Conservation (phyloP, 169 alveolate species). For the Plasmodium malariae region DNA sequence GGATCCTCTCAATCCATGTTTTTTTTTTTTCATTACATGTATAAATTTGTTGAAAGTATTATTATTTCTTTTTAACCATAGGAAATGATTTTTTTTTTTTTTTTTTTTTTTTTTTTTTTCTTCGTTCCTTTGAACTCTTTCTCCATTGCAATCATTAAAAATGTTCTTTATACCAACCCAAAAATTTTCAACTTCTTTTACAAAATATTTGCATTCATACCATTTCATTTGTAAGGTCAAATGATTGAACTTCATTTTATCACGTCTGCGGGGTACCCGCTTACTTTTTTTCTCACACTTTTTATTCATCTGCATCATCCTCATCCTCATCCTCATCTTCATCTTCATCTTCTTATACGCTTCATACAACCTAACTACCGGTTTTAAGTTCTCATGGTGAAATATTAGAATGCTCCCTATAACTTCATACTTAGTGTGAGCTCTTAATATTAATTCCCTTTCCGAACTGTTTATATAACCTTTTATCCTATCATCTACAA, state of each 20-base stretch:
- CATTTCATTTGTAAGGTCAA: too few relatives aligned
- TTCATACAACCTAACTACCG: constrained; percentile 13
- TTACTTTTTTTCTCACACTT: neutral
- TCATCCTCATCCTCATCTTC: neutral
- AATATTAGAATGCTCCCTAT: constrained; percentile 40
- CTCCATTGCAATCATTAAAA: neutral
- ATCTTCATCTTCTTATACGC: neutral
- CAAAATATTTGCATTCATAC: neutral
- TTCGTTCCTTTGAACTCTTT: neutral
- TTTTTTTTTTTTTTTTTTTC: too few relatives aligned
- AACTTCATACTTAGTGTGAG: constrained; percentile 45
- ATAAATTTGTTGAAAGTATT: constrained; percentile 2
- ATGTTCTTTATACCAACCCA: constrained; percentile 25
- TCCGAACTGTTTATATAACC: constrained; percentile 23
- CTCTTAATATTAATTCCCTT: constrained; percentile 20
- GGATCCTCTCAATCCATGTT: neutral
- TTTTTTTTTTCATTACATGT: neutral
- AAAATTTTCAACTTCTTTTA: constrained; percentile 10
- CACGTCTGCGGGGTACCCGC: too few relatives aligned
- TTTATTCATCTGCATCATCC: neutral
- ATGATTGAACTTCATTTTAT: too few relatives aligned
- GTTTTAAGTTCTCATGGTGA: constrained; percentile 31
- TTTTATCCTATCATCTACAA: constrained; percentile 36
- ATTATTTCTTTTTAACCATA: neutral
- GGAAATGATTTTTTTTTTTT: too few relatives aligned